These are phyloP conservation scores for Stellera chamaejasme DNA, from an alignment of 345 rosid genomes.

Conservation along the genomic window DNA sequence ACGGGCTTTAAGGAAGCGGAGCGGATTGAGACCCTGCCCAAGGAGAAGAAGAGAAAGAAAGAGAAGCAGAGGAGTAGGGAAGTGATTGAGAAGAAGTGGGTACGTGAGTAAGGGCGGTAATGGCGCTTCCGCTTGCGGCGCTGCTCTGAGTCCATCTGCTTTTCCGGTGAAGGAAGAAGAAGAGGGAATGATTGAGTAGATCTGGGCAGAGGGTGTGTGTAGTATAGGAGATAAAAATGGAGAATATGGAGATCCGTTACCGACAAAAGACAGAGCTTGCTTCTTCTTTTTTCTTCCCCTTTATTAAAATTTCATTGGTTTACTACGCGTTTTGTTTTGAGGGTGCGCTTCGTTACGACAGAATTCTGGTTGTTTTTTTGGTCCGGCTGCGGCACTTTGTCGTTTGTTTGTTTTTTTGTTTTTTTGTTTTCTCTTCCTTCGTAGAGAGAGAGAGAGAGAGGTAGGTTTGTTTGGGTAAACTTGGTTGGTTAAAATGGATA, in stretches of 20 bases:
- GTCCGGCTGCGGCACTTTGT: no score
- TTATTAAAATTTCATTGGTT: neutral
- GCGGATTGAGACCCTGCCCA: slow-evolving; percentile 39
- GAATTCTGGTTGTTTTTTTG: neutral
- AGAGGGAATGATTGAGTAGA: neutral
- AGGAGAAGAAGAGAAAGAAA: slow-evolving; percentile 60
- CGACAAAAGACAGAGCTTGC: slow-evolving; percentile 7
- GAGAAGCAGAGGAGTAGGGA: slow-evolving; percentile 41
- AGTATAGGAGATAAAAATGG: neutral
- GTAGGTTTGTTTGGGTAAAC: no score
- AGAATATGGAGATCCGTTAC: slow-evolving; percentile 24
- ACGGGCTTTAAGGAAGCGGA: slow-evolving; percentile 51
- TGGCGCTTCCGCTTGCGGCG: slow-evolving; percentile 74
- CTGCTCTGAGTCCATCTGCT: slow-evolving; percentile 65
- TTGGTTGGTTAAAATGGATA: no score
- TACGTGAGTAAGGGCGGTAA: slow-evolving; percentile 27
- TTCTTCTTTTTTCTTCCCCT: neutral
- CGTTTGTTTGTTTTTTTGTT: no score
- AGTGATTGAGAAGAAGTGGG: slow-evolving; percentile 42
- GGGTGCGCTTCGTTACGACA: slow-evolving; percentile 11
- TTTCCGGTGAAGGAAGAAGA: neutral
- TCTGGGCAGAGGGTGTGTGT: neutral
- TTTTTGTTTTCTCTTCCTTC: no score
- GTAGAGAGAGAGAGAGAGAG: no score
- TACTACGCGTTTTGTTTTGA: slow-evolving; percentile 11